These are phyloP conservation scores for Trichoderma sp. DNA, from an alignment of 2,329 filamentous ascomycete genomes.

Conservation along the genomic window DNA sequence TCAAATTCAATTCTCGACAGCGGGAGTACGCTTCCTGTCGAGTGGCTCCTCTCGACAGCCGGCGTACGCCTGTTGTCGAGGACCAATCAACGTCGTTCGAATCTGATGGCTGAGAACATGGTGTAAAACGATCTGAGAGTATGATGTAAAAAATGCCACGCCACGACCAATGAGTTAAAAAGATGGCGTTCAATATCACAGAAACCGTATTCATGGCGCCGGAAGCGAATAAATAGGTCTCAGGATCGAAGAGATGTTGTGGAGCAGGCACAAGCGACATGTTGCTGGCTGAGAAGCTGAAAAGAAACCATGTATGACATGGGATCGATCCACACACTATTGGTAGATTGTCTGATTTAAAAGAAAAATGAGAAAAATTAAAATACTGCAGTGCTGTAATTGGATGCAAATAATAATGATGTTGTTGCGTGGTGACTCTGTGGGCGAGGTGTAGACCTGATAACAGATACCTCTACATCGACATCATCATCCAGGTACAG, in stretches of 20 bases:
- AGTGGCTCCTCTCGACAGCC: background rate
- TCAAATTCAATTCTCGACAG: background rate
- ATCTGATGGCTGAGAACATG: background rate
- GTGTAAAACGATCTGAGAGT: background rate
- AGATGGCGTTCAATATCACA: background rate
- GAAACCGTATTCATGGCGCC: background rate
- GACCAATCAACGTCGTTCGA: background rate
- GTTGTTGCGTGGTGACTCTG: background rate
- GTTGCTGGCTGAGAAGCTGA: background rate
- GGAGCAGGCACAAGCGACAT: background rate
- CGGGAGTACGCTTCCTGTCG: background rate
- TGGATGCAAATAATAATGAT: background rate
- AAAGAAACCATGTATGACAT: background rate
- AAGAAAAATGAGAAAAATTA: background rate
- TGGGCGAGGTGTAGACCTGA: background rate
- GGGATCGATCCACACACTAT: background rate
- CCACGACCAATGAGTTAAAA: background rate
- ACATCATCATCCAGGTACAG: background rate
- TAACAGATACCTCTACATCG: background rate
- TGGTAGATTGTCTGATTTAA: background rate
- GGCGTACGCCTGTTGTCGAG: conserved; percentile 11
- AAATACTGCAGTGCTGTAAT: background rate
- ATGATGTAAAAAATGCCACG: background rate
- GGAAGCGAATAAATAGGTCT: background rate
- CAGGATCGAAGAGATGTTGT: background rate